A percentile compares a stretch with the other conserved stretches of the same genome.
phyloP scores from a whole-genome alignment of 371 early-diverging fungal genomes.

The Hamiltosporidium magnivora region DNA sequence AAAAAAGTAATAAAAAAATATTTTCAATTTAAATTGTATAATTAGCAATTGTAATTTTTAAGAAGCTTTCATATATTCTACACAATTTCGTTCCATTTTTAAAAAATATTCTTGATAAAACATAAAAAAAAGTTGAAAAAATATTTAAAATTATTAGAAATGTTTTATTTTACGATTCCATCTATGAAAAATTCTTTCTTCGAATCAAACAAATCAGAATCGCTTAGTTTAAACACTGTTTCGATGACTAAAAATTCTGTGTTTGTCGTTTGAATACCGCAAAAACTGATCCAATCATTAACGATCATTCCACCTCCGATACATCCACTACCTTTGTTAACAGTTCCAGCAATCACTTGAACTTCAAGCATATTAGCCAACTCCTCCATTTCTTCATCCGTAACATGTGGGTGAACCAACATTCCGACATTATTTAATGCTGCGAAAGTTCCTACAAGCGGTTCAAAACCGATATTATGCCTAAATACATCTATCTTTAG shows the following conservation, averaged over 20 bases:
- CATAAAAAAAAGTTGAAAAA: too few relatives aligned
- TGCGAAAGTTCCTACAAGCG: constrained; percentile 91
- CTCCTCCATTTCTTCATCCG: constrained; percentile 89
- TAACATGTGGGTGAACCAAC: constrained; percentile 83
- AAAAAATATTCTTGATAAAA: too few relatives aligned
- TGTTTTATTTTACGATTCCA: too few relatives aligned
- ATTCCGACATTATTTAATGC: constrained; percentile 93
- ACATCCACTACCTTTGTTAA: constrained; percentile 92
- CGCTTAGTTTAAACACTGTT: constrained; percentile 71
- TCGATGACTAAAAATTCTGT: constrained; percentile 95
- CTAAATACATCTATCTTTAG: constrained; percentile 92
- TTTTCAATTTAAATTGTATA: too few relatives aligned
- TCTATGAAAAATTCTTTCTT: too few relatives aligned
- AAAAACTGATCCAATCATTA: constrained; percentile 95
- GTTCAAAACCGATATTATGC: constrained; percentile 90
- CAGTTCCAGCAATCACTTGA: constrained; percentile 93
- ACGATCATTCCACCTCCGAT: constrained; percentile 93
- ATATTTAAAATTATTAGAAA: too few relatives aligned
- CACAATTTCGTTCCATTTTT: too few relatives aligned
- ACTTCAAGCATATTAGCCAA: constrained; percentile 86
- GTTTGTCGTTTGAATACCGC: constrained; percentile 85
- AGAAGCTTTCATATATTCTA: too few relatives aligned
- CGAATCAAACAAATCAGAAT: neutral
- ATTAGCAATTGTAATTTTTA: too few relatives aligned
- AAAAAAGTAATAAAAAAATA: too few relatives aligned